Base-by-base conservation (phyloP, 192 early-diverging fungal genomes). In the Coemansia umbellata region DNA sequence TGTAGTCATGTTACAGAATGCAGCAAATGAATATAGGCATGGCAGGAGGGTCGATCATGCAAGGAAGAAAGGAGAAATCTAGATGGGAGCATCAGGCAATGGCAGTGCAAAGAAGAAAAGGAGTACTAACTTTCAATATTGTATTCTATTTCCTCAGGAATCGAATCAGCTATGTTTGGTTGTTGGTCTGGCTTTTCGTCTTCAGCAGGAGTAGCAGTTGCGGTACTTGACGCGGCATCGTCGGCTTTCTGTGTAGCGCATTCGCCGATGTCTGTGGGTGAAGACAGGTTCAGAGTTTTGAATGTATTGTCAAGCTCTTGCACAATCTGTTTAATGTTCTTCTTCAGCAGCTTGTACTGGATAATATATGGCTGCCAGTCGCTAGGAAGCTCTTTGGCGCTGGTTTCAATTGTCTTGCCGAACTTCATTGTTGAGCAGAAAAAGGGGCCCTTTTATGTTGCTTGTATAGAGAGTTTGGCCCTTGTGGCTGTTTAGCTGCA, bases 341-440 rank as follows among this genome's bases (percentile, higher is more conserved):
- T 87, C 63, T 90, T 90, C 13, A 90, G 74, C 15, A 66, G 59
- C 50, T 87, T 87, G 80, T 90, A 90, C 37, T 85, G 84, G 39
- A 90, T 85, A n/a, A 87, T 45, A 51, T 85, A 87, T 5, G 82
- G 85, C 42, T 84, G 80, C 84, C 86, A 87, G 47, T 83, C 82
- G 35, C 74, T 75, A 7, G 87, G 87, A 50, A 90, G 82, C 31
- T 84, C 61, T 60, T 84, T 82, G 14, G 84, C 68, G 67, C 74
- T 82, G 4, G 78, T 74, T 47, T 87, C 85, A 23, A 90, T 71
- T 18, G 80, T 69, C 52, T 87, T 86, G 50, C 79, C 83, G 69
- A 90, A 90, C 78, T 90, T 90, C 87, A 90, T 90, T 26, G 41
- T 55, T 47, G 9, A 8, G n/a, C n/a, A n/a, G n/a, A n/a, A n/a